Evolutionary conservation across 2,329 filamentous ascomycete genomes (phyloP).

Genomic region (Monilinia vaccinii-corymbosi): DNA sequence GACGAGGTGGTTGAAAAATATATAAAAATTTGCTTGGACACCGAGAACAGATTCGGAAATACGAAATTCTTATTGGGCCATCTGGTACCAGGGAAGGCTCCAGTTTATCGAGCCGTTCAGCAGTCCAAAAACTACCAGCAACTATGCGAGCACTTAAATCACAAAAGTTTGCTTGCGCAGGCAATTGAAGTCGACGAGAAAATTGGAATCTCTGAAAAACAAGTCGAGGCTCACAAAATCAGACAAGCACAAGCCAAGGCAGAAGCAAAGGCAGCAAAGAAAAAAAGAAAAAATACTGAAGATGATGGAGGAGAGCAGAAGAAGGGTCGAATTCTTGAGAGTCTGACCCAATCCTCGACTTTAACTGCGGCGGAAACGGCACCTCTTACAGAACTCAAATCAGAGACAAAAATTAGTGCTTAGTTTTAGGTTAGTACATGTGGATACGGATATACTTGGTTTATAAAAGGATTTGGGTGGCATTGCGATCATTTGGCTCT

Average conservation of each 20-base stretch:
- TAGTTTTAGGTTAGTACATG: neutral
- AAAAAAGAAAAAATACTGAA: constrained; percentile 2
- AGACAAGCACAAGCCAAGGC: constrained; percentile 10
- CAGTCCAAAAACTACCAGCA: constrained; percentile 62
- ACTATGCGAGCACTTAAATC: constrained; percentile 54
- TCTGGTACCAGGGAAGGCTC: constrained; percentile 72
- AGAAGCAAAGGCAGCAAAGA: constrained; percentile 11
- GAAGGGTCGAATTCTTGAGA: constrained; percentile 2
- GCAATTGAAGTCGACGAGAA: constrained; percentile 55
- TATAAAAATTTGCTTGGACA: constrained; percentile 59
- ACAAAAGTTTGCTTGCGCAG: constrained; percentile 51
- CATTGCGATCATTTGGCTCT: neutral
- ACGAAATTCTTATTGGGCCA: constrained; percentile 86
- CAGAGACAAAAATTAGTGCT: constrained; percentile 3
- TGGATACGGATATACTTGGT: neutral
- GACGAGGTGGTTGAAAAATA: constrained; percentile 69
- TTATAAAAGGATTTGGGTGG: neutral
- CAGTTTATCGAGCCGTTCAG: constrained; percentile 52
- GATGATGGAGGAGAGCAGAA: constrained; percentile 1
- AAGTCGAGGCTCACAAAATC: constrained; percentile 12
- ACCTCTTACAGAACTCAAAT: neutral
- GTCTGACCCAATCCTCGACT: neutral
- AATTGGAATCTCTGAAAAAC: constrained; percentile 19
- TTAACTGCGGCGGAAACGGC: neutral
- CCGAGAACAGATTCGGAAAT: constrained; percentile 83